These are phyloP conservation scores for Aspergillus ochraceus DNA, from an alignment of 2,329 filamentous ascomycete species.

Conservation along the genomic window DNA sequence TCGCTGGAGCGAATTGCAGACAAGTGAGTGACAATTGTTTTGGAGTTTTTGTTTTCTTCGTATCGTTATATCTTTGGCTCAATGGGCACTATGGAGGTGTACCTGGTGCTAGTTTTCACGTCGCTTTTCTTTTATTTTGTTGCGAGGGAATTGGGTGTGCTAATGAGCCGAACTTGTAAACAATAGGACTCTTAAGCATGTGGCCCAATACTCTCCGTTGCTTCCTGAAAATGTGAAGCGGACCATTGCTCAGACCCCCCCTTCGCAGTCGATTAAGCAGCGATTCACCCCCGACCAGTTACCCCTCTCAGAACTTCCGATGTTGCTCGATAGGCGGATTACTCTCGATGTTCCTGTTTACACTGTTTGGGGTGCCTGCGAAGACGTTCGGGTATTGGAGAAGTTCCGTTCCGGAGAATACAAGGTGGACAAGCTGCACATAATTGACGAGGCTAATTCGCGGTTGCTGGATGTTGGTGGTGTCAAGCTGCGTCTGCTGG, in stretches of 20 bases:
- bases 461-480: constrained; percentile 92
- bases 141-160: not conserved
- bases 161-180: constrained; percentile 10
- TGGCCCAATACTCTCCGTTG: constrained; percentile 95
- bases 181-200: constrained; percentile 87
- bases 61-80: not conserved
- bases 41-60: constrained; percentile 6
- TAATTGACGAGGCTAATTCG: constrained; percentile 97
- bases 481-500: constrained; percentile 90
- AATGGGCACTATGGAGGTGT: not conserved
- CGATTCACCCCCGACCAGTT: constrained; percentile 79
- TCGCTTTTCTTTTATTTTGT: not conserved
- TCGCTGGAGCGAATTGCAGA: constrained; percentile 97
- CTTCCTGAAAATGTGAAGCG: constrained; percentile 74
- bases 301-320: constrained; percentile 86
- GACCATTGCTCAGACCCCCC: constrained; percentile 66
- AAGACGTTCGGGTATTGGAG: constrained; percentile 95
- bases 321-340: constrained; percentile 82
- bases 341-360: constrained; percentile 96
- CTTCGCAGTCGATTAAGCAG: constrained; percentile 71
- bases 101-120: not conserved
- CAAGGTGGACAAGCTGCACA: constrained; percentile 95
- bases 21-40: constrained; percentile 64
- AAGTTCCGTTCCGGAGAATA: constrained; percentile 98
- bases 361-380: constrained; percentile 98